These are phyloP conservation scores for Cupressus sempervirens DNA, from an alignment of 75 land plant species.

Conservation along the genomic window DNA sequence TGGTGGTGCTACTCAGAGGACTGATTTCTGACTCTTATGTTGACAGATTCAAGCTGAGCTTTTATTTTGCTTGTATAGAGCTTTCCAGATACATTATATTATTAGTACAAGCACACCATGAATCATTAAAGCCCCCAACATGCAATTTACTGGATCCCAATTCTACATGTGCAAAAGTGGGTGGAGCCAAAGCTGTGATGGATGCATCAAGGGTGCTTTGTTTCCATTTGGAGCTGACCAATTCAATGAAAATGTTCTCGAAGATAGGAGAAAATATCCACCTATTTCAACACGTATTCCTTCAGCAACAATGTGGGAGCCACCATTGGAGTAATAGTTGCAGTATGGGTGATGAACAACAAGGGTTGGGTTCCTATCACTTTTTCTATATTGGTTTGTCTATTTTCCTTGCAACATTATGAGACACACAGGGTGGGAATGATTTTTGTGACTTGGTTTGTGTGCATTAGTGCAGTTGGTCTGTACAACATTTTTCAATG, in stretches of 20 bases:
- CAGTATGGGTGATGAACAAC: slow-evolving; percentile 80
- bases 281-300: slow-evolving; percentile 86
- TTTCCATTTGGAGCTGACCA: slow-evolving; percentile 89
- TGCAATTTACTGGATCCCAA: slow-evolving; percentile 12
- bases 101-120: slow-evolving; percentile 23
- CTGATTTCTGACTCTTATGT: slow-evolving; percentile 48
- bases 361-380: slow-evolving; percentile 82
- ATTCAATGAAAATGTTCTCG: slow-evolving; percentile 51
- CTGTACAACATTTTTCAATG: too few species aligned
- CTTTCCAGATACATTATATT: slow-evolving; percentile 10
- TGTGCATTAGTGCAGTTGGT: too few species aligned
- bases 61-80: background rate
- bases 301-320: slow-evolving; percentile 67
- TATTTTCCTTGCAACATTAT: too few species aligned
- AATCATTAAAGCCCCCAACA: slow-evolving; percentile 24
- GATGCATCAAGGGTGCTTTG: slow-evolving; percentile 74
- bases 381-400: too few species aligned
- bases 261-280: slow-evolving; percentile 60
- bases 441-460: too few species aligned
- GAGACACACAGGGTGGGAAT: too few species aligned
- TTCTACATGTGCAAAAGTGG: slow-evolving; percentile 22
- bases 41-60: slow-evolving; percentile 34
- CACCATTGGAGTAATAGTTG: slow-evolving; percentile 60
- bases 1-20: slow-evolving; percentile 47
- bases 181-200: slow-evolving; percentile 30